Evolutionary conservation across 768 basidiomycete genomes (phyloP).

Genomic region (Amanita exitialis): DNA sequence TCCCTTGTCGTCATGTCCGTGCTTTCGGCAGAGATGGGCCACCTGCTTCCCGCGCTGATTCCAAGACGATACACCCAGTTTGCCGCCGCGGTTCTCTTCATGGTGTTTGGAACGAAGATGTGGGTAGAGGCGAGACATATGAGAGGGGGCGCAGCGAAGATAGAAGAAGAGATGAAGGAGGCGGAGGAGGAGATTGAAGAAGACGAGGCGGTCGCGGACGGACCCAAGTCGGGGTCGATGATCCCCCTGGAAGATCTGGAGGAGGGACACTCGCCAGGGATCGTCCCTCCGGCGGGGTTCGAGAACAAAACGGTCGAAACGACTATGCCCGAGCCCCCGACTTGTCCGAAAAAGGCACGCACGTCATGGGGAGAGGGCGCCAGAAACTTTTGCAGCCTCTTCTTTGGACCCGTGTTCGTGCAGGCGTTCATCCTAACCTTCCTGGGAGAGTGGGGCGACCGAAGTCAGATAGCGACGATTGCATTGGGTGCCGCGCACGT

Average conservation of each 20-base stretch:
- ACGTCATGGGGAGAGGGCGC: constrained; percentile 41
- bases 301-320: constrained; percentile 8
- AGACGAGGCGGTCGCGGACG: constrained; percentile 42
- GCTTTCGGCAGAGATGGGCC: constrained; percentile 88
- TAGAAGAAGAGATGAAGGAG: constrained; percentile 91
- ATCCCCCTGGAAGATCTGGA: constrained; percentile 74
- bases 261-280: constrained; percentile 32
- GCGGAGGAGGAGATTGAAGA: constrained; percentile 92
- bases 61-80: constrained; percentile 60
- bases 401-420: constrained; percentile 89
- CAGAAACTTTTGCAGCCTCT: constrained; percentile 72
- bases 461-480: constrained; percentile 96
- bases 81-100: constrained; percentile 73
- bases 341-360: constrained; percentile 3
- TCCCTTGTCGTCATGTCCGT: constrained; percentile 91
- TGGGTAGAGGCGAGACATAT: constrained; percentile 75
- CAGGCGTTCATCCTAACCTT: constrained; percentile 94
- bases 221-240: constrained; percentile 20
- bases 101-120: constrained; percentile 90
- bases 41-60: constrained; percentile 77
- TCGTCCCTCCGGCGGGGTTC: constrained; percentile 7
- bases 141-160: constrained; percentile 68
- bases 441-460: constrained; percentile 98
- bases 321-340: constrained; percentile 10
- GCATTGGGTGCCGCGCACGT: constrained; percentile 94